Evolutionary conservation across 306 rosid species (phyloP).

Genomic region (Vigna angularis): DNA sequence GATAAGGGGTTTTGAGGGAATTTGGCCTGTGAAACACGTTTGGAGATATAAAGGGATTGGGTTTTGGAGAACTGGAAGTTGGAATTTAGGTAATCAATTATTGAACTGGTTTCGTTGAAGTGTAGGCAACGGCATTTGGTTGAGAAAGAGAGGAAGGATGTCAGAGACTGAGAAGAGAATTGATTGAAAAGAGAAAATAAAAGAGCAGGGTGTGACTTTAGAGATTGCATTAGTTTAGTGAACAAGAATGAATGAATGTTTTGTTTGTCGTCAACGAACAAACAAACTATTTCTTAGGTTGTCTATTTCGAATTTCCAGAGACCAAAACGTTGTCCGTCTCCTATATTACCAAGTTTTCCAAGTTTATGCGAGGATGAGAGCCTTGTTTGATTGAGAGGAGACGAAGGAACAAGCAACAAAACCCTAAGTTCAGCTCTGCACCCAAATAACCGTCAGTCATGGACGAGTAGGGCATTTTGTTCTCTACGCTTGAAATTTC

Average conservation of each 20-base stretch:
- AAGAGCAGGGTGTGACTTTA: slow-evolving; percentile 1
- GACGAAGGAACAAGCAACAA: too few species aligned
- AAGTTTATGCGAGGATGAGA: too few species aligned
- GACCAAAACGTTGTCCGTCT: too few species aligned
- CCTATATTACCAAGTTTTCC: too few species aligned
- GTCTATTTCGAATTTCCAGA: too few species aligned
- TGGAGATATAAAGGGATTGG: slow-evolving; percentile 42
- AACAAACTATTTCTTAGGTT: background rate
- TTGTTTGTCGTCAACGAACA: too few species aligned
- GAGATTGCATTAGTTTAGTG: slow-evolving; percentile 44
- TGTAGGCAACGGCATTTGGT: background rate
- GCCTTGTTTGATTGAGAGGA: too few species aligned
- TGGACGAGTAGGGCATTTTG: too few species aligned
- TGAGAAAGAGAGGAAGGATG: slow-evolving; percentile 10
- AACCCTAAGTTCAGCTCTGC: too few species aligned
- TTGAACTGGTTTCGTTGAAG: slow-evolving; percentile 14
- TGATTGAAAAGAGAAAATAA: too few species aligned
- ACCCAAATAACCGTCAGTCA: too few species aligned
- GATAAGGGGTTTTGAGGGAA: slow-evolving; percentile 48
- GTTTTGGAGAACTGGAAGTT: slow-evolving; percentile 46
- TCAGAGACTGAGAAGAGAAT: background rate
- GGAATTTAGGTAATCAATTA: slow-evolving; percentile 42
- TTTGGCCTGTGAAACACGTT: slow-evolving; percentile 5
- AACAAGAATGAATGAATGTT: background rate
- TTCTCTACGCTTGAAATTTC: too few species aligned